A percentile compares a stretch with the other conserved stretches of the same genome.
Evolutionary conservation across 75 land plant genomes (phyloP).

Genomic region (Cryptomeria japonica): DNA sequence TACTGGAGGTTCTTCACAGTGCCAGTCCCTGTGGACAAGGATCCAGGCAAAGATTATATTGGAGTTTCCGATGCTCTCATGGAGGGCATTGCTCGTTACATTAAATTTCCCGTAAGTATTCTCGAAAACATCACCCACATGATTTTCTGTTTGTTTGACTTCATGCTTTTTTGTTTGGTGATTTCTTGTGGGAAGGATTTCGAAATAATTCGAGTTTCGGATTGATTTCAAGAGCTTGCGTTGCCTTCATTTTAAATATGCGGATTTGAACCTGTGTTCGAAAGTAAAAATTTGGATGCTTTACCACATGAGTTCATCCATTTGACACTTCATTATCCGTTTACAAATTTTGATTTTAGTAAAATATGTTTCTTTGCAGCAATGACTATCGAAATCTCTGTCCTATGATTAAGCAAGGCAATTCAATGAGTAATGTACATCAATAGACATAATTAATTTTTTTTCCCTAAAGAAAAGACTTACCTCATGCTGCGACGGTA

Average conservation of each 20-base stretch:
- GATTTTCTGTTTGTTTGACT: neutral
- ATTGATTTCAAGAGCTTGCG: neutral
- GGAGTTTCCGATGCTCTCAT: constrained; percentile 64
- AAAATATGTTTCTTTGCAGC: too few species aligned
- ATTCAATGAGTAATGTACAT: too few species aligned
- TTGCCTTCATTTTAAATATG: neutral
- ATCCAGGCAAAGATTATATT: constrained; percentile 77
- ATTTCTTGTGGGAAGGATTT: neutral
- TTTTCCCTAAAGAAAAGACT: too few species aligned
- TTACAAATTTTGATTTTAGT: too few species aligned
- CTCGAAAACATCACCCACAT: neutral
- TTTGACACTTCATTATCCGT: too few species aligned
- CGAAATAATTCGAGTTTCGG: neutral
- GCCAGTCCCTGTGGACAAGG: constrained; percentile 58
- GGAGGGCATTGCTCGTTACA: constrained; percentile 60
- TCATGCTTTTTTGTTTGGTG: neutral
- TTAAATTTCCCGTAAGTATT: constrained; percentile 76
- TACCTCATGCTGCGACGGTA: too few species aligned
- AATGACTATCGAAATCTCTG: too few species aligned
- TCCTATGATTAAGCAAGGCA: too few species aligned
- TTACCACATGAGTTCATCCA: too few species aligned
- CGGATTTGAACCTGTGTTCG: too few species aligned
- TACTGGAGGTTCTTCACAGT: constrained; percentile 82
- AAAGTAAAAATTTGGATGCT: too few species aligned
- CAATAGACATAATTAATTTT: too few species aligned